Evolutionary conservation across 75 land plant species (phyloP), one percentile per base, ranked within the genome.

Genomic region (Gnetum montanum): DNA sequence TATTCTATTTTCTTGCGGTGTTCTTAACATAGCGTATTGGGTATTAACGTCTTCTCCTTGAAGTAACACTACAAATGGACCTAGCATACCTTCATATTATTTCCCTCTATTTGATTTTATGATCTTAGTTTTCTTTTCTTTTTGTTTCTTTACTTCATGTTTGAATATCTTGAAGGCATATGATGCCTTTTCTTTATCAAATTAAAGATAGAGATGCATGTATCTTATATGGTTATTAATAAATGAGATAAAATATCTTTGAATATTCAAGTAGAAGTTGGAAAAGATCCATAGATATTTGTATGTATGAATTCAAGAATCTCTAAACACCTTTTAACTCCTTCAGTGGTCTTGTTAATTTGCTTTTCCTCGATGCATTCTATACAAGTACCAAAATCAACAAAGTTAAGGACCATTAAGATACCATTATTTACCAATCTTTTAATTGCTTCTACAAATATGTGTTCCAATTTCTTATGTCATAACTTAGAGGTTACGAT

Each of bases 311-410:
- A 37, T 23, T 62, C 64, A 57, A 63, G 22, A 15, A 34, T 38
- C 8, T 40, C 24, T 31, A 6, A 33, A 29, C 53, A 57, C 43
- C 52, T 65, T 44, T 24, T 58, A 31, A 53, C 61, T 57, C 61
- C 23, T 24, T 47, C 35, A 8, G 56, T 65, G 26, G 12, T 35
- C 11, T 40, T 58, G n/a, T 57, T 57, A 4, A 19, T 65, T 2
- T 65, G 58, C 37, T 64, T 64, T 28, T n/a, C 58, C 59, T 55
- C 45, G 18, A 52, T 54, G 59, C 43, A 64, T 38, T 55, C 50
- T 16, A 48, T 26, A n/a, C n/a, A n/a, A n/a, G n/a, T n/a, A n/a
- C n/a, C n/a, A n/a, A n/a, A n/a, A n/a, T n/a, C n/a, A n/a, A n/a
- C n/a, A n/a, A n/a, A n/a, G n/a, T n/a, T n/a, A n/a, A n/a, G n/a